Conservation (phyloP, 1,284 basidiomycete species). For the Tilletia indica region DNA sequence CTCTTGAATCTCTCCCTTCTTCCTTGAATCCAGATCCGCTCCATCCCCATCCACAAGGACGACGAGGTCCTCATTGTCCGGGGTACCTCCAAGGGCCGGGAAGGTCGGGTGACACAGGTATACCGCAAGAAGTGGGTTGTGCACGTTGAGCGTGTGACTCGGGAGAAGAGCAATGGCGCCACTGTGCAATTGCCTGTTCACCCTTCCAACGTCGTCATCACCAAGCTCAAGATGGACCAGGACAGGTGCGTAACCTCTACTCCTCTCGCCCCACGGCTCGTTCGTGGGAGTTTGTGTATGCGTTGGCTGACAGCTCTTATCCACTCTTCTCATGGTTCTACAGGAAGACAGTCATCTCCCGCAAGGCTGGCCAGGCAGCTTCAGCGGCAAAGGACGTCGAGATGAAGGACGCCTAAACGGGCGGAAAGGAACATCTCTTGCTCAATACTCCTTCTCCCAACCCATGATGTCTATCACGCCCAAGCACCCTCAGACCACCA, state of each 20-base stretch:
- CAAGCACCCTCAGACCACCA: neutral
- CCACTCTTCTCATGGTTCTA: neutral
- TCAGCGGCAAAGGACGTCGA: constrained; percentile 19
- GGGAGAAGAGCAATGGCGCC: constrained; percentile 97
- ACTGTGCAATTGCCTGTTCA: constrained; percentile 90
- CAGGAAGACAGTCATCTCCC: constrained; percentile 45
- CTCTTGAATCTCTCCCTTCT: constrained; percentile 5
- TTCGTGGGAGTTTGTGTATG: neutral
- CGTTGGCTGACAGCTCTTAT: neutral
- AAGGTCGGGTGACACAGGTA: constrained; percentile 70
- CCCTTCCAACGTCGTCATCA: constrained; percentile 94
- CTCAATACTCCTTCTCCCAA: neutral
- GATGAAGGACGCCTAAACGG: constrained; percentile 20
- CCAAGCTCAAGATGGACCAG: constrained; percentile 56
- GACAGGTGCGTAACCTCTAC: constrained; percentile 40
- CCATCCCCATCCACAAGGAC: constrained; percentile 93
- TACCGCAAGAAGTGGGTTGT: constrained; percentile 99
- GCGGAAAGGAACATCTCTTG: neutral
- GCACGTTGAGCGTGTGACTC: constrained; percentile 94
- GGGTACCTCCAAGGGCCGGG: constrained; percentile 69
- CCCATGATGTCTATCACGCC: neutral
- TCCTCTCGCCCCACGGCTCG: neutral
- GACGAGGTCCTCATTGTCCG: constrained; percentile 93
- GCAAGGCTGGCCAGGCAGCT: constrained; percentile 38
- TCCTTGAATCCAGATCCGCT: constrained; percentile 67